Percentiles rank a stretch among this genome's conserved stretches.
phyloP scores from a whole-genome alignment of 345 rosid species.

The Passiflora organensis region DNA sequence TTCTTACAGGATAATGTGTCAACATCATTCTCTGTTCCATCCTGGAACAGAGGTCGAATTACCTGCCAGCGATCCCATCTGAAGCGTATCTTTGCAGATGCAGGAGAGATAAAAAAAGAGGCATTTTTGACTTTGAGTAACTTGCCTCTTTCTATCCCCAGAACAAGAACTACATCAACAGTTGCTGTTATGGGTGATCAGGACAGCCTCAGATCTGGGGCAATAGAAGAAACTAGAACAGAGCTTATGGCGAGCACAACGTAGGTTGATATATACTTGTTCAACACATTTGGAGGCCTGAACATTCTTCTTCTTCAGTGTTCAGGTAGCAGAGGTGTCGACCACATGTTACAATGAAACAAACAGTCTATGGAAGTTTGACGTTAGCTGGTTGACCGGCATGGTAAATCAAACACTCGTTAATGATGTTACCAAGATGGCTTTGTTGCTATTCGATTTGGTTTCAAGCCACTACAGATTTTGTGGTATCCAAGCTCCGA shows the following conservation, averaged over 20 bases:
- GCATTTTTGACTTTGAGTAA: constrained; percentile 46
- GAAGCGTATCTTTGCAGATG: constrained; percentile 46
- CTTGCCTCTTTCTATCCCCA: constrained; percentile 39
- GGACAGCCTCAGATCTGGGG: constrained; percentile 22
- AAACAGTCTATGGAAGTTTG: neutral
- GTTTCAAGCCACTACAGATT: neutral
- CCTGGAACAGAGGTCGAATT: constrained; percentile 87
- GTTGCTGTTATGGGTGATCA: constrained; percentile 21
- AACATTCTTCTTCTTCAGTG: constrained; percentile 1
- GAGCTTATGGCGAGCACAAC: constrained; percentile 59
- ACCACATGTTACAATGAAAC: neutral
- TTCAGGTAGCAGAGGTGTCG: constrained; percentile 10
- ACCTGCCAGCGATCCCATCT: constrained; percentile 79
- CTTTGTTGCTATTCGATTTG: constrained; percentile 6
- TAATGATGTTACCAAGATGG: constrained; percentile 7
- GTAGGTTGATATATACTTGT: constrained; percentile 15
- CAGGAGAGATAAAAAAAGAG: constrained; percentile 35
- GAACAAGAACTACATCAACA: constrained; percentile 33
- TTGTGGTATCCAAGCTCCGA: constrained; percentile 7
- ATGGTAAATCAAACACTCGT: constrained; percentile 4
- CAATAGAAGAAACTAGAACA: constrained; percentile 32
- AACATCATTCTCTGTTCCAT: constrained; percentile 60
- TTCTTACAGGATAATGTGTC: constrained; percentile 62
- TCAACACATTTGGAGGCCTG: constrained; percentile 5
- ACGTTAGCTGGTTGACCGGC: neutral